Conservation (phyloP, 441 rosid species). For the Daphne laureola region DNA sequence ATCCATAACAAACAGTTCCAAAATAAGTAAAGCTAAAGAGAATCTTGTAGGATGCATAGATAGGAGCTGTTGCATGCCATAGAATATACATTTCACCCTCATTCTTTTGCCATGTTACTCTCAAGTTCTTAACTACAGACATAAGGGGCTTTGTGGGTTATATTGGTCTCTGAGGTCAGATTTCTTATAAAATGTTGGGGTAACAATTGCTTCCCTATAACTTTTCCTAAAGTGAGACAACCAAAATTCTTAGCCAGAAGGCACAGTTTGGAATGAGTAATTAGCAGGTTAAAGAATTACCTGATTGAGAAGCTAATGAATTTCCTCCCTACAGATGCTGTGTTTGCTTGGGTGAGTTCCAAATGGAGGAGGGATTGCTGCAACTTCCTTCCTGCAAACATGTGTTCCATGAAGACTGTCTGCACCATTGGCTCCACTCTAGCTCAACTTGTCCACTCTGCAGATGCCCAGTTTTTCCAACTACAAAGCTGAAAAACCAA, state of each 20-base stretch:
- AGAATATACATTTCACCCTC: too few relatives aligned
- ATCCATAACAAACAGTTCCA: too few relatives aligned
- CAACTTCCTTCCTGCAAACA: conserved; percentile 83
- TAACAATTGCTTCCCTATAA: neutral
- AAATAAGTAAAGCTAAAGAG: too few relatives aligned
- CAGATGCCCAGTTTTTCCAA: conserved; percentile 48
- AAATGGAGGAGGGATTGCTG: conserved; percentile 71
- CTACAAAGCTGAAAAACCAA: conserved; percentile 22
- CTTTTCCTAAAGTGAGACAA: neutral
- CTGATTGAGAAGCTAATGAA: conserved; percentile 6
- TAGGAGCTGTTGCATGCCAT: too few relatives aligned
- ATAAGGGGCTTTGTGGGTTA: too few relatives aligned
- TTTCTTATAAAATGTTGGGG: neutral
- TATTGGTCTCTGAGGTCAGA: too few relatives aligned
- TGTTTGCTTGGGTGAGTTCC: conserved; percentile 88
- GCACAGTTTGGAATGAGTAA: too few relatives aligned
- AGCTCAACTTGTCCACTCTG: conserved; percentile 96
- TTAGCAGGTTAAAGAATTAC: too few relatives aligned
- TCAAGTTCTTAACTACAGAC: too few relatives aligned
- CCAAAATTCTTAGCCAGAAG: conserved; percentile 14
- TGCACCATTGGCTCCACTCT: conserved; percentile 74
- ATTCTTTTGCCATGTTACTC: too few relatives aligned
- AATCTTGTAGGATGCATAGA: too few relatives aligned
- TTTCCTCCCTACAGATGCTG: conserved; percentile 49
- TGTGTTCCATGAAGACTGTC: conserved; percentile 79